A percentile compares a stretch with the other conserved stretches of the same genome.
These are phyloP conservation scores for Evernia prunastri DNA, from an alignment of 495 filamentous ascomycete species.

Conservation along the genomic window DNA sequence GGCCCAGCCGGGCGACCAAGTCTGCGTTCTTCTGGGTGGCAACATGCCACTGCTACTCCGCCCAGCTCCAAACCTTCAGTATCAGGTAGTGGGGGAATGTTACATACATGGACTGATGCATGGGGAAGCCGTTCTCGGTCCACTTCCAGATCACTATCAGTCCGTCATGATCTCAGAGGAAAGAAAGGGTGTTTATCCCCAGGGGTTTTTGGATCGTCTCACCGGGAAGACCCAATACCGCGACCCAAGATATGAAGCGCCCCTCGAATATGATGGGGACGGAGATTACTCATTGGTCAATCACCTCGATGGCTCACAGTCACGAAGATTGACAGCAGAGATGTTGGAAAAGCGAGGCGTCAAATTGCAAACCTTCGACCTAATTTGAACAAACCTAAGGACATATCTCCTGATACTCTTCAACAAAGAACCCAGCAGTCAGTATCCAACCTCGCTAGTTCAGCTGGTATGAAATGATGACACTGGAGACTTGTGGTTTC, in stretches of 20 bases:
- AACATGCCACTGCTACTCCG: slow-evolving; percentile 14
- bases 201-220: not conserved
- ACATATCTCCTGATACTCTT: no score
- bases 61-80: not conserved
- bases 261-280: no score
- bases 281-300: not conserved
- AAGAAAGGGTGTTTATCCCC: not conserved
- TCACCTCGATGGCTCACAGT: not conserved
- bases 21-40: slow-evolving; percentile 21
- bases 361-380: slow-evolving; percentile 5
- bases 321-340: not conserved
- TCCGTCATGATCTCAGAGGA: not conserved
- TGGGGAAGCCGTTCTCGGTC: slow-evolving; percentile 18
- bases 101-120: slow-evolving; percentile 21
- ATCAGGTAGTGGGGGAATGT: slow-evolving; percentile 20
- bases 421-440: no score
- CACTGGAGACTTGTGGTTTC: no score
- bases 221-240: not conserved
- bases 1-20: slow-evolving; percentile 13
- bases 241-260: no score
- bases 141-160: slow-evolving; percentile 10
- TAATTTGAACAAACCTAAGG: slow-evolving; percentile 14
- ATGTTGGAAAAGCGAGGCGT: slow-evolving; percentile 9
- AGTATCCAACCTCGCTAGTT: no score
- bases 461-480: no score